Base-by-base conservation (phyloP, 148 eudicot species). In the Rhododendron vialii region DNA sequence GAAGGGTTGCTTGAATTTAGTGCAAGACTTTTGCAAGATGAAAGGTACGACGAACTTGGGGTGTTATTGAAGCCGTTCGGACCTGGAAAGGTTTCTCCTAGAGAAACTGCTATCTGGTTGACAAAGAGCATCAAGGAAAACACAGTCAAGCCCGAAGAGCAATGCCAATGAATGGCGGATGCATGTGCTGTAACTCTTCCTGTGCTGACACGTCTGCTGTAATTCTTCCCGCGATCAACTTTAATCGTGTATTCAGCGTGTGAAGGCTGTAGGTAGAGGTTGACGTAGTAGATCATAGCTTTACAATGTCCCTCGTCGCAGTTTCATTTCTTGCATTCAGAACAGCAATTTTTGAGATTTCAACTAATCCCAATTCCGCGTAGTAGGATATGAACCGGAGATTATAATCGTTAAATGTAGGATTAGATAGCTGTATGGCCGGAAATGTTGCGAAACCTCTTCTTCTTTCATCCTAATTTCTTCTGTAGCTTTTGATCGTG, bases 21-120 rank as follows among this genome's bases (percentile, higher is more conserved):
- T 91, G 99, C 99, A n/a, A 94, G 92, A 83, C 87, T 96, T 85
- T 88, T 96, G 88, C 93, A 91, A 67, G 94, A 95, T 41, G 96
- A 90, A 82, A 94, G 98, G 84, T 91, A 91, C 76, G 98, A 95
- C 15, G 99, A 96, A 88, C 97, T 96, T 17, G 93, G 91, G 50
- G 99, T 96, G 82, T 82, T 96, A 65, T 61, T 96, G 88, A 95
- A 93, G 87, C 99, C 99, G 12, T 96, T 96, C 87, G 99, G 99
- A 33, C 95, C 93, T 2, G 99, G 93, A 67, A 96, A 95, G 87
- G 99, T 94, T 82, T 96, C 99, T 77, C 96, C 99, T 2, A 93
- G 99, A 89, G 99, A 96, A 91, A 96, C 99, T 80, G 99, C 99
- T 74, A 96, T 96, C 55, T 96, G 99, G 99, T 88, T 96, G 94